These are phyloP conservation scores for Elsinoe ampelina DNA, from an alignment of 2,329 filamentous ascomycete genomes.

Conservation along the genomic window DNA sequence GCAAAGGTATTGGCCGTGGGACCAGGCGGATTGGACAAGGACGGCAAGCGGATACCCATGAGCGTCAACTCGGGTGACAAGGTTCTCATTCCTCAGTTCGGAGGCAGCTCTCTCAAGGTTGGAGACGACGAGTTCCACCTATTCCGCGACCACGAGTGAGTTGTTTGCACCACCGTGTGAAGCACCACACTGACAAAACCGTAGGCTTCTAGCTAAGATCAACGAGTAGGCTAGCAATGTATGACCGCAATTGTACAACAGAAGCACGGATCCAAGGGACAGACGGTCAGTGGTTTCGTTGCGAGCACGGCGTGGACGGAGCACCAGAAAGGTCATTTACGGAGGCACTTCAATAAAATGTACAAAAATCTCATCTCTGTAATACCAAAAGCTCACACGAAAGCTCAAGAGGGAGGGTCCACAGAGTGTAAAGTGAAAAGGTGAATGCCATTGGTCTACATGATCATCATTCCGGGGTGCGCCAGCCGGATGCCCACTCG, in stretches of 20 bases:
- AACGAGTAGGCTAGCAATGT: constrained; percentile 58
- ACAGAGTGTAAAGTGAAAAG: too few relatives aligned
- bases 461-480: neutral
- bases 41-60: constrained; percentile 79
- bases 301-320: neutral
- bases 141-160: constrained; percentile 94
- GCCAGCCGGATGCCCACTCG: too few relatives aligned
- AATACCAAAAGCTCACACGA: neutral
- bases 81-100: constrained; percentile 94
- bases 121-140: constrained; percentile 93
- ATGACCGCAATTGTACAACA: neutral
- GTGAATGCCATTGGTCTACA: neutral
- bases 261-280: neutral
- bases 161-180: neutral
- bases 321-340: neutral
- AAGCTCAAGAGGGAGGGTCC: too few relatives aligned
- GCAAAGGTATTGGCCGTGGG: constrained; percentile 93
- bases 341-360: neutral
- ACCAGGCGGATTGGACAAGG: constrained; percentile 76
- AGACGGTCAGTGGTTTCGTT: neutral
- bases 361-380: constrained; percentile 13
- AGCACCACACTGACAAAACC: neutral
- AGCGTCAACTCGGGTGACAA: constrained; percentile 77
- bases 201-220: constrained; percentile 95
- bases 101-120: constrained; percentile 91